phyloP scores from a whole-genome alignment of 2,329 filamentous ascomycete species.

The Ploettnerulaceae sp. region DNA sequence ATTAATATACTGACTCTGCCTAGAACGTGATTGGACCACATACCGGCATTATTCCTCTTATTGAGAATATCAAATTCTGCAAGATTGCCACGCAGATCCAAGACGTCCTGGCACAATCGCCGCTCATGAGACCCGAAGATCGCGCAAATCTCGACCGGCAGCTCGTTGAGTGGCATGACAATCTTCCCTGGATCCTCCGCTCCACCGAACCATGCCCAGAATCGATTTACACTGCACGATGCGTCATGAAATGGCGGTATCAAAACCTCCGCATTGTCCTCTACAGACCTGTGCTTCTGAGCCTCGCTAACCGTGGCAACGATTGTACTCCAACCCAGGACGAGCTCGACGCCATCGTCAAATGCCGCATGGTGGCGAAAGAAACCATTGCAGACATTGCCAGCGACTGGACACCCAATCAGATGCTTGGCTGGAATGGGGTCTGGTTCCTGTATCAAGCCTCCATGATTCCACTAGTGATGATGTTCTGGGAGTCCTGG shows the following conservation, averaged over 20 bases:
- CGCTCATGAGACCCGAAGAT: slow-evolving; percentile 62
- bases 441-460: slow-evolving; percentile 81
- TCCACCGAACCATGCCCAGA: slow-evolving; percentile 64
- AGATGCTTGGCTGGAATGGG: slow-evolving; percentile 76
- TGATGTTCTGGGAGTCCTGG: slow-evolving; percentile 61
- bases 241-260: slow-evolving; percentile 79
- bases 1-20: slow-evolving; percentile 10
- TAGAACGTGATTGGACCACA: slow-evolving; percentile 50
- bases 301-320: slow-evolving; percentile 43
- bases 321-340: slow-evolving; percentile 42
- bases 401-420: slow-evolving; percentile 63
- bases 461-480: slow-evolving; percentile 72
- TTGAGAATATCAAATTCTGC: slow-evolving; percentile 75
- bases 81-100: slow-evolving; percentile 75
- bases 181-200: slow-evolving; percentile 60
- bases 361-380: slow-evolving; percentile 64
- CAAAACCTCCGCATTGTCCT: slow-evolving; percentile 73
- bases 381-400: slow-evolving; percentile 69
- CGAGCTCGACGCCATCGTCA: slow-evolving; percentile 62
- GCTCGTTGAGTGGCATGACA: slow-evolving; percentile 67
- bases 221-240: slow-evolving; percentile 63
- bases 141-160: slow-evolving; percentile 62
- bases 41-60: slow-evolving; percentile 62
- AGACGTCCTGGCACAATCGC: slow-evolving; percentile 65
- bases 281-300: slow-evolving; percentile 67